These are phyloP conservation scores for Komagataella pastoris DNA, from an alignment of 805 yeast species.

Conservation along the genomic window DNA sequence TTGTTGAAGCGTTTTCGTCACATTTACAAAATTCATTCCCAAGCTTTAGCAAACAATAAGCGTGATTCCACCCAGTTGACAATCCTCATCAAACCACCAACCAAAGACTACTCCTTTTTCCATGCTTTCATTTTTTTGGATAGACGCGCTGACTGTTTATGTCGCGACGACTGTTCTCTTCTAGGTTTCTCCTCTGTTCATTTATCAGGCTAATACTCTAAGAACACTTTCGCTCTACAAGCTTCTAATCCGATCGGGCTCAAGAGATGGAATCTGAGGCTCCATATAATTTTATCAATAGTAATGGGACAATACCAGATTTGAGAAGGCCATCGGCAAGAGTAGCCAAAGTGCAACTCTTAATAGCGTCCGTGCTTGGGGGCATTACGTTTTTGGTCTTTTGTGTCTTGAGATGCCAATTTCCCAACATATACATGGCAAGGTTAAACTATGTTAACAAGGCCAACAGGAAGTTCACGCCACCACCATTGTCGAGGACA, in stretches of 20 bases:
- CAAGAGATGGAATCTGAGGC: neutral
- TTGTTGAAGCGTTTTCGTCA: neutral
- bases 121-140: too few relatives aligned
- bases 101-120: too few relatives aligned
- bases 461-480: conserved; percentile 26
- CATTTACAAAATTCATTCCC: neutral
- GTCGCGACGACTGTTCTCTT: neutral
- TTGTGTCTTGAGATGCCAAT: conserved; percentile 53
- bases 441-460: conserved; percentile 37
- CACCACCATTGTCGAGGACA: conserved; percentile 43
- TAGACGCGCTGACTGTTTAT: neutral
- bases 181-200: neutral
- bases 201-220: neutral
- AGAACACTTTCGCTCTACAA: neutral
- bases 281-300: neutral
- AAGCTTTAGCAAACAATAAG: neutral
- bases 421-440: conserved; percentile 81
- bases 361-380: conserved; percentile 61
- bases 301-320: neutral
- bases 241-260: neutral
- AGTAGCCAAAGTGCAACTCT: conserved; percentile 66
- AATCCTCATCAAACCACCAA: neutral
- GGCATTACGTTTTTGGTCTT: conserved; percentile 53
- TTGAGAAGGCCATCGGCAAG: conserved; percentile 13
- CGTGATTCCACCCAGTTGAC: neutral